Evolutionary conservation across 2,329 filamentous ascomycete species (phyloP).

Genomic region (Alternaria alternata): DNA sequence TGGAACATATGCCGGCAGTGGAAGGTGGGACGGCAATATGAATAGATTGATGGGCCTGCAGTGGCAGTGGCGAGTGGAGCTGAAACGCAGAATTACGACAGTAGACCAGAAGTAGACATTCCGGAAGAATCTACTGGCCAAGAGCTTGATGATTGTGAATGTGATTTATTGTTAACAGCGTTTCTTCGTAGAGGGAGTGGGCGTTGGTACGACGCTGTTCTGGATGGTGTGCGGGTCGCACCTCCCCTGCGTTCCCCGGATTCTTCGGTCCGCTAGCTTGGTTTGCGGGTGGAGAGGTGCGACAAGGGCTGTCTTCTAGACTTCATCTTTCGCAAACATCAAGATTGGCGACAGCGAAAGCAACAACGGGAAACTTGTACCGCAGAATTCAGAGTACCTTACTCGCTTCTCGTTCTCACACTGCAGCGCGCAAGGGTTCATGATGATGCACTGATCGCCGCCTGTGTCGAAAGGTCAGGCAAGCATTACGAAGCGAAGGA

Average conservation of each 20-base stretch:
- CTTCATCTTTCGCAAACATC: constrained; percentile 1
- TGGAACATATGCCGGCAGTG: neutral
- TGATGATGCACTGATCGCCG: neutral
- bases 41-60: constrained; percentile 1
- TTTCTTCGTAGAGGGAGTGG: neutral
- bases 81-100: neutral
- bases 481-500: constrained; percentile 2
- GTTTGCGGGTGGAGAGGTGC: neutral
- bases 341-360: neutral
- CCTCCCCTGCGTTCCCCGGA: constrained; percentile 10
- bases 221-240: neutral
- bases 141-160: neutral
- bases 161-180: neutral
- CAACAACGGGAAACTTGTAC: neutral
- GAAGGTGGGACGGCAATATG: constrained; percentile 14
- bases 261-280: constrained; percentile 19
- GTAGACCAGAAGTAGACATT: neutral
- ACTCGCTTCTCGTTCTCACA: neutral
- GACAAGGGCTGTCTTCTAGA: neutral
- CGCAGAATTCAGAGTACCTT: neutral
- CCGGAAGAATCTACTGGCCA: neutral
- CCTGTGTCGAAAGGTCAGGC: neutral
- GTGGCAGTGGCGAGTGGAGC: constrained; percentile 3
- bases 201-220: neutral
- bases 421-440: neutral